Conservation (phyloP, 768 basidiomycete genomes). For the Mycena crocata region DNA sequence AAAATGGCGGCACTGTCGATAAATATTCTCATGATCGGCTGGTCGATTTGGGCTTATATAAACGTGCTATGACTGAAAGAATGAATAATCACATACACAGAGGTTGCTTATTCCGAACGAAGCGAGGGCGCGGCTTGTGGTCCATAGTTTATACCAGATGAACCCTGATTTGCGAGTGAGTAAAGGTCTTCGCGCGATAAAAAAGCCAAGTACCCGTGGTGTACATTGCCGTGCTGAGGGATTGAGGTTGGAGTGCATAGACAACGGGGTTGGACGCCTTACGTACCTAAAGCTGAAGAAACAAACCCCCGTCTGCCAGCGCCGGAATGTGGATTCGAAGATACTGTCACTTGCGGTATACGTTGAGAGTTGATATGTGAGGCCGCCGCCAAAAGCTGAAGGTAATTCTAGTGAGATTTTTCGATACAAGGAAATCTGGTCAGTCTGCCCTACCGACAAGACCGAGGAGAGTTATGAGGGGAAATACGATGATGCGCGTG, state of each 20-base stretch:
- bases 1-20: constrained; percentile 1
- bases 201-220: constrained; percentile 1
- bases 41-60: too few species aligned
- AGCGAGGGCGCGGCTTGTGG: background rate
- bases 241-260: background rate
- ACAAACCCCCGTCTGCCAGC: constrained; percentile 7
- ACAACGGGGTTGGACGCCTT: too few species aligned
- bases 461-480: constrained; percentile 2
- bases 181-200: background rate
- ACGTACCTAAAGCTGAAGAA: constrained; percentile 1
- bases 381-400: constrained; percentile 11
- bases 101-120: background rate
- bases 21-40: constrained; percentile 11
- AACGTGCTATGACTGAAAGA: too few species aligned
- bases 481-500: constrained; percentile 1
- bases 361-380: constrained; percentile 5
- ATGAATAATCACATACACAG: background rate
- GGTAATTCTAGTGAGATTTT: background rate
- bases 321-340: background rate
- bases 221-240: background rate
- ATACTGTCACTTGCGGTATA: constrained; percentile 5
- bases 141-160: constrained; percentile 23
- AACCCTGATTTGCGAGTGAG: constrained; percentile 3
- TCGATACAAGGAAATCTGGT: background rate
- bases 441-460: background rate